Conservation (phyloP, 106 monocot species). For the Vanilla planifolia region DNA sequence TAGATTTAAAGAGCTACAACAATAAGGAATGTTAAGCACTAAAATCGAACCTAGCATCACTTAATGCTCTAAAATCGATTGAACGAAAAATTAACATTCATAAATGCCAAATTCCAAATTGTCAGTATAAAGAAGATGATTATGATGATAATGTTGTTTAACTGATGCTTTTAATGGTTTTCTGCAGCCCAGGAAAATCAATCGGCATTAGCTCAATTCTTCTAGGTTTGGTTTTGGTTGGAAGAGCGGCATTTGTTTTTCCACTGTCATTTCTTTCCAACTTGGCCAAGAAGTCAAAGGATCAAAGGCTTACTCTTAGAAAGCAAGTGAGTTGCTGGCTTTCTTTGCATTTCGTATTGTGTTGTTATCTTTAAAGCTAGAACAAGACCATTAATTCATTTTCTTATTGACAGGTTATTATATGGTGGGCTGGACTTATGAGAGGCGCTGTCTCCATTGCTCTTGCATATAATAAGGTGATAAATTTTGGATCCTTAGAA, state of each 20-base stretch:
- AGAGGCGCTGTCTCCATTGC: slow-evolving; percentile 99
- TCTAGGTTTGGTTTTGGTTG: slow-evolving; percentile 60
- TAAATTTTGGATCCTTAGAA: not conserved
- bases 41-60: no score
- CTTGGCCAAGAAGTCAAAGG: slow-evolving; percentile 45
- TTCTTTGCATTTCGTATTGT: not conserved
- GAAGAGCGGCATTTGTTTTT: slow-evolving; percentile 97
- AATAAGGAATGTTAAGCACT: no score
- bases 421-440: slow-evolving; percentile 99
- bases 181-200: slow-evolving; percentile 80
- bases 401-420: slow-evolving; percentile 52
- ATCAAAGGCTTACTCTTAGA: slow-evolving; percentile 57
- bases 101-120: no score
- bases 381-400: not conserved
- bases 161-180: not conserved
- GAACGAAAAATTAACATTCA: no score
- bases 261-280: slow-evolving; percentile 95
- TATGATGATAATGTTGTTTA: no score
- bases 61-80: no score
- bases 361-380: not conserved
- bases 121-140: no score
- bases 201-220: slow-evolving; percentile 79
- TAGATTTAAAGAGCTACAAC: no score
- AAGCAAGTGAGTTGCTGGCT: slow-evolving; percentile 55
- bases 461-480: slow-evolving; percentile 98